Percentiles rank a stretch among this genome's conserved stretches.
These are phyloP conservation scores for Eremothecium coryli DNA, from an alignment of 1,139 yeast genomes.

Conservation along the genomic window DNA sequence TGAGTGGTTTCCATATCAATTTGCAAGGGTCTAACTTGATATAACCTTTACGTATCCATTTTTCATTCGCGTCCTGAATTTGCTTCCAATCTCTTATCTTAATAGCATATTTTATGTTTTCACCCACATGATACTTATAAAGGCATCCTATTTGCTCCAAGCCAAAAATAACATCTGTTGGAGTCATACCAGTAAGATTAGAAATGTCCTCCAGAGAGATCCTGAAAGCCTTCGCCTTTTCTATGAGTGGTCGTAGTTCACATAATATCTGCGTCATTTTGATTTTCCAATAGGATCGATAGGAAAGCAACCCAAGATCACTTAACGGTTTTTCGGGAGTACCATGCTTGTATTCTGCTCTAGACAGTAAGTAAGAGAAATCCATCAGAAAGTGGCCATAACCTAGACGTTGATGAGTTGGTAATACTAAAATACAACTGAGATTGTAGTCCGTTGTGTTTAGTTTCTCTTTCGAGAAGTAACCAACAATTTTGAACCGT, in stretches of 20 bases:
- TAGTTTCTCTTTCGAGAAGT: constrained; percentile 82
- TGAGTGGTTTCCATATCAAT: constrained; percentile 70
- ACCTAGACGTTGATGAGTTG: constrained; percentile 80
- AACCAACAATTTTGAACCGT: constrained; percentile 79
- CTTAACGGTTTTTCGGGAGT: constrained; percentile 94
- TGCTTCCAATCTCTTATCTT: constrained; percentile 39
- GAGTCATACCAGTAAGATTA: constrained; percentile 71
- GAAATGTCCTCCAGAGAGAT: constrained; percentile 40
- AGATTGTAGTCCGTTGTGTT: constrained; percentile 70
- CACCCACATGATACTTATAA: constrained; percentile 12
- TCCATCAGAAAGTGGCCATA: constrained; percentile 84
- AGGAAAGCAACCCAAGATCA: constrained; percentile 76
- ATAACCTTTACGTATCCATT: constrained; percentile 52
- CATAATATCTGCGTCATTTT: constrained; percentile 40
- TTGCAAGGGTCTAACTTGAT: constrained; percentile 42
- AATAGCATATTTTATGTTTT: constrained; percentile 43
- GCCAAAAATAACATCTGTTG: constrained; percentile 81
- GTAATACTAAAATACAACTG: constrained; percentile 83
- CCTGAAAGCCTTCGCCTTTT: constrained; percentile 8
- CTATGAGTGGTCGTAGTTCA: constrained; percentile 14
- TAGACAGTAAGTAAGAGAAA: constrained; percentile 71
- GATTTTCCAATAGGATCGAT: constrained; percentile 78
- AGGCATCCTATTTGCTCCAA: constrained; percentile 68
- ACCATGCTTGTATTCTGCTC: constrained; percentile 70
- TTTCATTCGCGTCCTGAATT: constrained; percentile 38